Evolutionary conservation across 805 yeast species (phyloP), one percentile per base, ranked within the genome.

Genomic region (Lipomyces chichibuensis): DNA sequence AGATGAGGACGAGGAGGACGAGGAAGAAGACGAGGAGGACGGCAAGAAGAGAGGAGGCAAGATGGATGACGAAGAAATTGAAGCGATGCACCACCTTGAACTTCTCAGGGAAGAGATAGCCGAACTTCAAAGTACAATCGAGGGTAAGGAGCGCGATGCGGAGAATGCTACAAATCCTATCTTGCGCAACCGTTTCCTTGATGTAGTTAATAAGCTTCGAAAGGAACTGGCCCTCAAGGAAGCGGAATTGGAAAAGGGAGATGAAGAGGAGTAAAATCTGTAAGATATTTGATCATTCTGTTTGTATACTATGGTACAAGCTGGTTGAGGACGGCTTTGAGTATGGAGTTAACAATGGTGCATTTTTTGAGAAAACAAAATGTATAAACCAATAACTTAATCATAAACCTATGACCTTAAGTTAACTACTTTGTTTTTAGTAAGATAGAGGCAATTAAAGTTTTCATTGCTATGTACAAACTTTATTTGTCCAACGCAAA

Each of bases 131-230:
- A 74, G 83, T 17, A 92, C 94, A 0, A 88, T 95, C 61, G 86
- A 84, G 63, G 88, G 88, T 73, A 93, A 94, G 74, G 86, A 86
- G 76, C 82, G 83, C 57, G 92, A 90, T 73, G 84, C 91, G 59
- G 85, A 83, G 25, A 92, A 93, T 20, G 82, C 87, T 2, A 83
- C 87, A 60, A 92, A 92, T 75, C 93, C 94, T 72, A 88, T 94
- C 79, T 84, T 95, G 86, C 87, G 88, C 75, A 90, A 88, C 77
- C 88, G 98, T 79, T 90, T 93, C 76, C 83, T 88, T 73, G 95
- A 90, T 71, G 92, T 89, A 61, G 90, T 91, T 61, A 84, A 84
- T 65, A 88, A 93, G 68, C 83, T 95, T 74, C 88, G 87, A 77
- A 87, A 88, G 63, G 97, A 94, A 73, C 83, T 92, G 67, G 97